Percentiles rank a stretch among this genome's conserved stretches.
Evolutionary conservation across 345 rosid species (phyloP).

Genomic region (Boechera divaricarpa): DNA sequence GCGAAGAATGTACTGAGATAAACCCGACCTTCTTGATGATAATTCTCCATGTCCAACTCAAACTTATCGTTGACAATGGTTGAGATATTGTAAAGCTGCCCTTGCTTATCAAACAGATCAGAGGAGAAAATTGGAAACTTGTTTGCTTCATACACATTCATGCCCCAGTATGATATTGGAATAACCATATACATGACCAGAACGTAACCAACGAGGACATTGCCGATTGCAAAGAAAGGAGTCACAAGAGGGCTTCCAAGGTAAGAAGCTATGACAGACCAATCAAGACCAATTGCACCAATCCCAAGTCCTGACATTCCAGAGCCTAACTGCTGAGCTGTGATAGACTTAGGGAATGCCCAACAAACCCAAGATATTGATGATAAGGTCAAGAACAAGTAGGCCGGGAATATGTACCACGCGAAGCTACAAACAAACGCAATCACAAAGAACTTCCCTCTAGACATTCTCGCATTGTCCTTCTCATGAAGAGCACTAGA

Average conservation of each 20-base stretch:
- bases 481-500: slow-evolving; percentile 66
- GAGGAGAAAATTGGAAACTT: slow-evolving; percentile 65
- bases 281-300: slow-evolving; percentile 60
- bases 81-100: slow-evolving; percentile 53
- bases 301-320: slow-evolving; percentile 64
- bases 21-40: slow-evolving; percentile 52
- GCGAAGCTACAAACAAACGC: slow-evolving; percentile 65
- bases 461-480: slow-evolving; percentile 52
- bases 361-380: slow-evolving; percentile 66
- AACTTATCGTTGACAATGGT: slow-evolving; percentile 60
- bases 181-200: slow-evolving; percentile 45
- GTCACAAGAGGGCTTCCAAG: slow-evolving; percentile 67
- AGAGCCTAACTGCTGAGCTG: slow-evolving; percentile 63
- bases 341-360: slow-evolving; percentile 60
- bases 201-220: slow-evolving; percentile 54
- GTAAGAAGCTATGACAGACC: slow-evolving; percentile 62
- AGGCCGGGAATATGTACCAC: slow-evolving; percentile 68
- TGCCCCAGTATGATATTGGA: slow-evolving; percentile 56
- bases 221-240: slow-evolving; percentile 59
- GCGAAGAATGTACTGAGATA: slow-evolving; percentile 60
- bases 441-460: slow-evolving; percentile 70
- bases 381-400: slow-evolving; percentile 56
- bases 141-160: slow-evolving; percentile 49
- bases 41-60: slow-evolving; percentile 51
- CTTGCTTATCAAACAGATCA: slow-evolving; percentile 51